Conservation (phyloP, 192 early-diverging fungal genomes). For the Gamsiella multidivaricata region DNA sequence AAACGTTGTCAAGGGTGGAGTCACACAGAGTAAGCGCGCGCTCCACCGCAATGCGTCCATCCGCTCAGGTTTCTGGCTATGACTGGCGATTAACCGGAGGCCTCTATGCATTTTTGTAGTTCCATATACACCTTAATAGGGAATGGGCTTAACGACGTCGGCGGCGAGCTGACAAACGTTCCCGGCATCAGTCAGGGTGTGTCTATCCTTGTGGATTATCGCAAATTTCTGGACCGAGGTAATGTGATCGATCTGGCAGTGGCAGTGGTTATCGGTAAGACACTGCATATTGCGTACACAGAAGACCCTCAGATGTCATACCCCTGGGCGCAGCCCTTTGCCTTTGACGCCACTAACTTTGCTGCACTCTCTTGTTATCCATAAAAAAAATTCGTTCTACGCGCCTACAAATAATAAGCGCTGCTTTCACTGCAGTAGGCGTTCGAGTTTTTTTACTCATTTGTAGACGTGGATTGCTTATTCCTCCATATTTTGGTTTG, state of each 20-base stretch:
- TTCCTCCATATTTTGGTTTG: not conserved
- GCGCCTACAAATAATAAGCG: too few relatives aligned
- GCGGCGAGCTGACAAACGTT: slow-evolving; percentile 31
- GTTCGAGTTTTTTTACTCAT: not conserved
- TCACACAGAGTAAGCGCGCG: slow-evolving; percentile 8
- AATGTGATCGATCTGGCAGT: slow-evolving; percentile 73
- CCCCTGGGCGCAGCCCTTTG: too few relatives aligned
- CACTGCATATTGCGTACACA: too few relatives aligned
- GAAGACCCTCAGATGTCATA: too few relatives aligned
- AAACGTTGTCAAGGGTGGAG: slow-evolving; percentile 23
- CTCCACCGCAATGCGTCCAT: too few relatives aligned
- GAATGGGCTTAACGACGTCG: slow-evolving; percentile 28
- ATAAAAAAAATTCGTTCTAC: too few relatives aligned
- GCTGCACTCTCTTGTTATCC: too few relatives aligned
- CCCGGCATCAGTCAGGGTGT: slow-evolving; percentile 56
- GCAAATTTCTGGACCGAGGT: slow-evolving; percentile 61
- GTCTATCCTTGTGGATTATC: slow-evolving; percentile 62
- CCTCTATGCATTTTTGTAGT: too few relatives aligned
- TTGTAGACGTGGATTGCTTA: not conserved
- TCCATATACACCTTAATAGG: slow-evolving; percentile 12
- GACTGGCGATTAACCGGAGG: too few relatives aligned
- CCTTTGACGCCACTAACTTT: too few relatives aligned
- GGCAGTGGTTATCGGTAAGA: slow-evolving; percentile 72
- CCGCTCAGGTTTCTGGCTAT: too few relatives aligned
- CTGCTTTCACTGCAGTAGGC: slow-evolving; percentile 60